Conservation (phyloP, 2,329 filamentous ascomycete species). For the Sporothrix protearum region DNA sequence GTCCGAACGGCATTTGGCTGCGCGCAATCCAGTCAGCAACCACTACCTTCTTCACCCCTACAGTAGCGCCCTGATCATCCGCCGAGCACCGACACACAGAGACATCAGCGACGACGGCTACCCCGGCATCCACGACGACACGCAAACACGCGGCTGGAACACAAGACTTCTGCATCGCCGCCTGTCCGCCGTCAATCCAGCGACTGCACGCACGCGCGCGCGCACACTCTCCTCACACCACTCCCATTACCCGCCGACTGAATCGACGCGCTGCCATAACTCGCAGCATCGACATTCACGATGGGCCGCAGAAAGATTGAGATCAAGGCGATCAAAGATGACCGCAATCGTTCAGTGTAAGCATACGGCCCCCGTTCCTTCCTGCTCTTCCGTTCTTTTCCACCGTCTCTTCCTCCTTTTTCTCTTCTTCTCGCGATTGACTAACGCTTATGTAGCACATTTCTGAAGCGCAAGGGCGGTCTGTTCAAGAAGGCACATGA, state of each 20-base stretch:
- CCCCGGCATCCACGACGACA: conserved; percentile 10
- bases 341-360: conserved; percentile 95
- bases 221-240: background rate
- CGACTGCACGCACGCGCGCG: background rate
- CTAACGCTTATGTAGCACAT: conserved; percentile 63
- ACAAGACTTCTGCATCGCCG: background rate
- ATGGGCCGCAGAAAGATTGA: conserved; percentile 99
- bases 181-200: conserved; percentile 1
- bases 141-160: background rate
- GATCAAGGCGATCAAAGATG: conserved; percentile 99
- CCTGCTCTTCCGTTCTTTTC: background rate
- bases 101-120: background rate
- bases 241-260: background rate
- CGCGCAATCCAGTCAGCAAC: conserved; percentile 4
- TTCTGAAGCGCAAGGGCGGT: conserved; percentile 96
- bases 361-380: conserved; percentile 35
- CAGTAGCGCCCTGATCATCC: background rate
- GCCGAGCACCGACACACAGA: background rate
- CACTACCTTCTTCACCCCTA: background rate
- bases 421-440: background rate
- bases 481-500: conserved; percentile 99
- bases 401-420: background rate
- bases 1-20: background rate
- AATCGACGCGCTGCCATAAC: conserved; percentile 13
- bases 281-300: conserved; percentile 31